Base-by-base conservation (phyloP, 768 basidiomycete species). In the Suillus sp. region DNA sequence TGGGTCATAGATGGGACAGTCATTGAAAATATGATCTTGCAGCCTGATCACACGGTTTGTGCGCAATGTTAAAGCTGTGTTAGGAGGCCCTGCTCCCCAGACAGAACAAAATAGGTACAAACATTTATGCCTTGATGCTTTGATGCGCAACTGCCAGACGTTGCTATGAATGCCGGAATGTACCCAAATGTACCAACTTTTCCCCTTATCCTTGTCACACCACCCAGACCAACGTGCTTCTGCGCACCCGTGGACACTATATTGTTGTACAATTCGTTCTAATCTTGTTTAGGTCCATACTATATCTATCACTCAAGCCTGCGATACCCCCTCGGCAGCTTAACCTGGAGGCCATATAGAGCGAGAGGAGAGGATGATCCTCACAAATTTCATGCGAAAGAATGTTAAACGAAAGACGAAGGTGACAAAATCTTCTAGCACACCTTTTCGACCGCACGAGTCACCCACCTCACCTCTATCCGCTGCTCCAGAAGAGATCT, bases 321-420 rank as follows among this genome's bases (percentile, higher is more conserved):
- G 25, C 25, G 45, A 9, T 18, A 16, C 14, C 22, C 35, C n/a
- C 5, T 37, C 25, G 18, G 2, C 55, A 37, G 8, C 18, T 20
- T 57, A 57, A 14, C 55, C 55, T 57, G 37, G 37, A 57, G 37
- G 25, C 16, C 55, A 20, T 57, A 27, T 57, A 57, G 55, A 38
- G 25, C 35, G 14, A 35, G 50, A 25, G 40, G 54, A 20, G 27
- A 40, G 47, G 32, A 62, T 25, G 11, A 72, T 75, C 68, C 66
- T 75, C 55, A 64, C 75, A 58, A 68, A 57, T 64, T 67, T 75
- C 66, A 77, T 74, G 54, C 67, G 74, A 43, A 68, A 70, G 60
- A 70, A 57, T 60, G 65, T 65, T 8, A 77, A 70, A 66, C 69
- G 72, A 40, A 77, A 74, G 43, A 66, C 37, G 53, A 75, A 72